phyloP scores from a whole-genome alignment of 129 eudicot genomes.

The Rutidosis leptorrhynchoides region DNA sequence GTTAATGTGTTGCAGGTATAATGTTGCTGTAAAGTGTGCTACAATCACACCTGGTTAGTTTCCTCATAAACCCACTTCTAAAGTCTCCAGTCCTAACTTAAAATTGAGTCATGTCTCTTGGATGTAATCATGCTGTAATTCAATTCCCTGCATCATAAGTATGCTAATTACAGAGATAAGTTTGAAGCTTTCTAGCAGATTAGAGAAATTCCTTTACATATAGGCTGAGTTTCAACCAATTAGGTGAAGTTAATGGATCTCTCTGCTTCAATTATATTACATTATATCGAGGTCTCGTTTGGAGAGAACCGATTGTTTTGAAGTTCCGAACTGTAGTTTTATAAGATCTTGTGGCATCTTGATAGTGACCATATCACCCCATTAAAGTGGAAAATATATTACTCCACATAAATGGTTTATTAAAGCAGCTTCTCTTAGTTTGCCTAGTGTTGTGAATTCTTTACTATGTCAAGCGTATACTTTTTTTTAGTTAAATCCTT shows the following conservation, averaged over 20 bases:
- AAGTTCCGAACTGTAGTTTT: not conserved
- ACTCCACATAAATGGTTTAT: not conserved
- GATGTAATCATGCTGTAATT: not conserved
- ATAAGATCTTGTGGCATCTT: slow-evolving; percentile 11
- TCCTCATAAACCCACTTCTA: not conserved
- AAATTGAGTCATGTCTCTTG: not conserved
- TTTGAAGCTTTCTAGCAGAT: slow-evolving; percentile 9
- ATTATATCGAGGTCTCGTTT: not conserved
- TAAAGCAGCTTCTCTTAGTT: slow-evolving; percentile 3
- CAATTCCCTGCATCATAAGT: not conserved
- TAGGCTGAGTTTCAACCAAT: slow-evolving; percentile 13
- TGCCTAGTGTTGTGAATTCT: slow-evolving; percentile 8
- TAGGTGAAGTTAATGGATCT: not conserved
- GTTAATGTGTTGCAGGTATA: slow-evolving; percentile 54
- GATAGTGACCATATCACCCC: not conserved
- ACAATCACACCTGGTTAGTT: slow-evolving; percentile 92
- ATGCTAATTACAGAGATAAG: slow-evolving; percentile 2
- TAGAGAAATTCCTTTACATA: slow-evolving; percentile 4
- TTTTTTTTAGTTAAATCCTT: not conserved
- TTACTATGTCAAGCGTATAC: not conserved
- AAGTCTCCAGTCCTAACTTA: not conserved
- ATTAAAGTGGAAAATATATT: not conserved
- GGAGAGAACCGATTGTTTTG: not conserved
- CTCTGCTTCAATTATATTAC: not conserved
- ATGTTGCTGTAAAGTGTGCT: slow-evolving; percentile 97